These are phyloP conservation scores for Penicillium sp. DNA, from an alignment of 2,329 filamentous ascomycete species.

Conservation along the genomic window DNA sequence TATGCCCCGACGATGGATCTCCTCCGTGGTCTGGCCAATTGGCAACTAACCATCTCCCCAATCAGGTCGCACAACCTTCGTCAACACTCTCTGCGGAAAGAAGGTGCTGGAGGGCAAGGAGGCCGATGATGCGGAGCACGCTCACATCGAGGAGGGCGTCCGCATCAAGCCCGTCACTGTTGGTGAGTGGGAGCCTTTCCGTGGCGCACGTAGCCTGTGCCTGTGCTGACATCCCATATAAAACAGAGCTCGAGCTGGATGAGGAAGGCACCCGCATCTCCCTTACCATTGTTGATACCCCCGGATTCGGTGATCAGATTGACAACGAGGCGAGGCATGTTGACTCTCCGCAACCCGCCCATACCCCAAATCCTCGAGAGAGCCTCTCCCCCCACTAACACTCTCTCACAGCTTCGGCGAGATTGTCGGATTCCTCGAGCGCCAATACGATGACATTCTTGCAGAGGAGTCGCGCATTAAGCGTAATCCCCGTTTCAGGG, in stretches of 20 bases:
- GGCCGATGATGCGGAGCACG: conserved; percentile 82
- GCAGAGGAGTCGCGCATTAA: conserved; percentile 99
- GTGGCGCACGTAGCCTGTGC: conserved; percentile 14
- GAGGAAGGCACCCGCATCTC: conserved; percentile 98
- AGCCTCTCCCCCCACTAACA: conserved; percentile 26
- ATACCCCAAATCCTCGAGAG: not conserved
- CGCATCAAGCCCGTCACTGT: conserved; percentile 99
- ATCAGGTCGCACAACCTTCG: conserved; percentile 92
- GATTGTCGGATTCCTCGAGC: conserved; percentile 97
- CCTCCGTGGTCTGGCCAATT: conserved; percentile 15
- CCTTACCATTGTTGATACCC: conserved; percentile 96
- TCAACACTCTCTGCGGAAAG: conserved; percentile 98
- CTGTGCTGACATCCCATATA: conserved; percentile 32
- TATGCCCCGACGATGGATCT: conserved; percentile 45
- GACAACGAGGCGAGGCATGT: conserved; percentile 95
- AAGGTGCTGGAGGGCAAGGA: conserved; percentile 89
- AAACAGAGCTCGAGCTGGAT: conserved; percentile 84
- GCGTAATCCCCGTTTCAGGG: conserved; percentile 99
- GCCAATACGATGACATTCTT: conserved; percentile 99
- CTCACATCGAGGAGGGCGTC: conserved; percentile 93
- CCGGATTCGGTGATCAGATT: conserved; percentile 97
- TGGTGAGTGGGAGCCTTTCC: conserved; percentile 60
- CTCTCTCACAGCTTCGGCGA: conserved; percentile 74
- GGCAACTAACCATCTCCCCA: conserved; percentile 17
- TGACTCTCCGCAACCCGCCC: conserved; percentile 3